phyloP scores from a whole-genome alignment of 371 early-diverging fungal genomes.

The Quaeritorhiza haematococci region DNA sequence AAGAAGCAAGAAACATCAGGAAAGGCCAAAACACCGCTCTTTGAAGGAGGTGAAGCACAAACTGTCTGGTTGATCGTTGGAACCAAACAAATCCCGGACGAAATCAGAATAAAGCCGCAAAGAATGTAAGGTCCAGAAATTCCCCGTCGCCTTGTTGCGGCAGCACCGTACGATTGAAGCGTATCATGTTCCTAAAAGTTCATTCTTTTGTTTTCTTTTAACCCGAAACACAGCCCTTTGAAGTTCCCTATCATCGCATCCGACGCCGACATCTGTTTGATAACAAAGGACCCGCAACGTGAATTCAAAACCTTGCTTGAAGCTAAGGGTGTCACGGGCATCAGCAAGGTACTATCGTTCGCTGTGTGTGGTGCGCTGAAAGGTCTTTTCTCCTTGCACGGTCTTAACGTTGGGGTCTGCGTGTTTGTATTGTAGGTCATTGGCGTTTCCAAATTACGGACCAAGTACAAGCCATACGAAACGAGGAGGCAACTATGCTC shows the following conservation, averaged over 20 bases:
- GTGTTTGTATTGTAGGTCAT: constrained; percentile 55
- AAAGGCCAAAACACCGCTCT: background rate
- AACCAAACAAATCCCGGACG: constrained; percentile 52
- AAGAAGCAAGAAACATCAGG: constrained; percentile 19
- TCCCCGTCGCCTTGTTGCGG: background rate
- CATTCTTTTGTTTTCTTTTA: background rate
- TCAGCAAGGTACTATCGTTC: constrained; percentile 29
- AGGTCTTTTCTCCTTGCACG: constrained; percentile 11
- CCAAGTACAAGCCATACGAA: constrained; percentile 71
- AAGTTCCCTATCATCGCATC: constrained; percentile 47
- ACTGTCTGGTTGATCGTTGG: constrained; percentile 50
- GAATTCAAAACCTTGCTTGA: constrained; percentile 65
- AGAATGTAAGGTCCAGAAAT: constrained; percentile 56
- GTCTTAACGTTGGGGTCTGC: background rate
- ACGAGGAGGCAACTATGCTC: constrained; percentile 65
- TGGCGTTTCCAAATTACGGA: constrained; percentile 69
- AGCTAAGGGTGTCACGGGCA: constrained; percentile 53
- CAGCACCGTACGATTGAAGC: background rate
- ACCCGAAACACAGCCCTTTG: constrained; percentile 37
- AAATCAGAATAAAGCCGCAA: constrained; percentile 48
- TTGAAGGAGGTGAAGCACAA: constrained; percentile 31
- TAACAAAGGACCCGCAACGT: constrained; percentile 80
- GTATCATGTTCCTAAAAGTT: background rate
- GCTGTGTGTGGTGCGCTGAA: background rate
- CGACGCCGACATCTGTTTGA: constrained; percentile 67